Base-by-base conservation (phyloP, 805 yeast species). In the Danielia oregonensis region DNA sequence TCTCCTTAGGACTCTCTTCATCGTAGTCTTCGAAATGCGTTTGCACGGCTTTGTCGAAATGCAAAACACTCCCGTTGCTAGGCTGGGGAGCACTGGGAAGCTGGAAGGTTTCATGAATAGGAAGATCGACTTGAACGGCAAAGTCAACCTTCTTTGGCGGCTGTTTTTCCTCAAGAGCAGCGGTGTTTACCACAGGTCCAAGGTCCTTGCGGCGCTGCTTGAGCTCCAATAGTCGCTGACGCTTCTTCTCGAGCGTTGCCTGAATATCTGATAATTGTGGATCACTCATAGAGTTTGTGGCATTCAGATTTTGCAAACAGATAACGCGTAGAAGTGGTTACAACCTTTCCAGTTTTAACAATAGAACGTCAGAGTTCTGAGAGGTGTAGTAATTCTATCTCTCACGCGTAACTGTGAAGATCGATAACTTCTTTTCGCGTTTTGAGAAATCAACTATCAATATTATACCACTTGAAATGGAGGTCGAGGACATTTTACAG, bases 401-500 rank as follows among this genome's bases (percentile, higher is more conserved):
- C n/a, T n/a, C n/a, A n/a, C n/a, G n/a, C n/a, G n/a, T n/a, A n/a
- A n/a, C n/a, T n/a, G n/a, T n/a, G n/a, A n/a, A n/a, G n/a, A n/a
- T n/a, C n/a, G n/a, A n/a, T n/a, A n/a, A n/a, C n/a, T n/a, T n/a
- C n/a, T n/a, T n/a, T n/a, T n/a, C n/a, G n/a, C n/a, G n/a, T n/a
- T n/a, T n/a, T n/a, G n/a, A n/a, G n/a, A n/a, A n/a, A n/a, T n/a
- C n/a, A n/a, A n/a, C n/a, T n/a, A n/a, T n/a, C n/a, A n/a, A n/a
- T n/a, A n/a, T n/a, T n/a, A n/a, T n/a, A n/a, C n/a, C n/a, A n/a
- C n/a, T n/a, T n/a, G n/a, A n/a, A n/a, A 73, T 78, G 64, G 77
- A 82, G 44, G 78, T 83, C 42, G 85, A 82, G 38, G 91, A 82
- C 49, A 82, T 82, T 42, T 63, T 84, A 30, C 69, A 70, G 29